Evolutionary conservation across 1,139 yeast genomes (phyloP), one percentile per base, ranked within the genome.

Genomic region (Zygoascus sp.): DNA sequence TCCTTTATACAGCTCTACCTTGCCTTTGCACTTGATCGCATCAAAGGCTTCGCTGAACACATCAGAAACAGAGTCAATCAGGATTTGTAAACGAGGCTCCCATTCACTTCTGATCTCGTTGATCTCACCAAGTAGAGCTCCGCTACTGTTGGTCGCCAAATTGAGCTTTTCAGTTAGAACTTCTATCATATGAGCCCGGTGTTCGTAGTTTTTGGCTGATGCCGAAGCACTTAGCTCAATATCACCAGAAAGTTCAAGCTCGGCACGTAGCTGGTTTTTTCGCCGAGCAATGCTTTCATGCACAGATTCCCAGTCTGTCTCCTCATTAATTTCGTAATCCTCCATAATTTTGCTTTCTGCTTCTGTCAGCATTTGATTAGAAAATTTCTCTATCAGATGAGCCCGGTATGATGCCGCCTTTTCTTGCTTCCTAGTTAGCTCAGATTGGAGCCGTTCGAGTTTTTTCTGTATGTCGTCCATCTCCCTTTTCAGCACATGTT

Each of bases 1-100:
- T 44, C 72, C 74, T 42, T 76, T 77, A 20, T 73, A 74, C 22
- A 89, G 61, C 47, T 73, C 74, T 1, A 94, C 89, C 56, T 78
- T 79, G 10, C 99, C 98, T 37, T 81, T 87, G 63, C 94, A 84
- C 0, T 95, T 96, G 39, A 90, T 90, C 17, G 78, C 73, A 6
- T 73, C 69, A 64, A 92, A 87, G 45, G 86, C 75, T 28, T 70
- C 69, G 19, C 83, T 70, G 63, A 89, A 92, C 44, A 81, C 79
- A 5, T 60, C 55, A 3, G 90, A 81, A 1, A 86, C 81, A 32
- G 69, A 65, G 2, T 57, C 55, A 1, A 84, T 76, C 37, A 82
- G 67, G 2, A 58, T 58, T 6, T 73, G 69, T 23, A 87, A 65
- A 52, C 75, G 72, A 0, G 81, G 80, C 55, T 81, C 87, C 83